Conservation (phyloP, 257 asterid genomes). For the Fraxinus quadrangulata region DNA sequence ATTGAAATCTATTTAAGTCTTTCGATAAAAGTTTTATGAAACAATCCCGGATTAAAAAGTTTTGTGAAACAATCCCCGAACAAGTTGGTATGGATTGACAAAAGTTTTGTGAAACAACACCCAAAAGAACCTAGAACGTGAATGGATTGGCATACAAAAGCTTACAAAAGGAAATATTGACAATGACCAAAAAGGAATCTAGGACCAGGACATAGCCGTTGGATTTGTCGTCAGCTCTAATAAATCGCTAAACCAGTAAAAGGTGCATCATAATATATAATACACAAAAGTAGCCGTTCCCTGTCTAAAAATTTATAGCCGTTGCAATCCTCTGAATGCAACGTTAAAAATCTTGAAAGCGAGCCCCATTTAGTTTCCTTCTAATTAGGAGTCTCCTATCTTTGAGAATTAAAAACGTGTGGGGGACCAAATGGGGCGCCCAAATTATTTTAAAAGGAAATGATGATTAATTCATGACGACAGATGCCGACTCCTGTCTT, state of each 20-base stretch:
- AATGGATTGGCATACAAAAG: neutral
- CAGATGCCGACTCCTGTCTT: neutral
- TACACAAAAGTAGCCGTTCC: conserved; percentile 11
- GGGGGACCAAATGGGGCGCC: neutral
- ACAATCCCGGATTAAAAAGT: too few species aligned
- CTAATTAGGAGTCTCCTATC: neutral
- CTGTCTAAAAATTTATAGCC: neutral
- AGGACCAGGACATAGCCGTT: neutral
- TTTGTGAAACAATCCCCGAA: too few species aligned
- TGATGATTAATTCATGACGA: neutral
- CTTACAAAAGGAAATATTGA: neutral
- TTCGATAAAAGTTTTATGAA: too few species aligned
- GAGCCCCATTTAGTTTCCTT: neutral
- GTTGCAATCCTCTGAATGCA: neutral
- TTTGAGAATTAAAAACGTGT: neutral
- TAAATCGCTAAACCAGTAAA: neutral
- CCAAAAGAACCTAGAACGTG: neutral
- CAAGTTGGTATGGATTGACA: too few species aligned
- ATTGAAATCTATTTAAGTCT: too few species aligned
- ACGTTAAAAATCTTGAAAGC: neutral
- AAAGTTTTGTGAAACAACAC: too few species aligned
- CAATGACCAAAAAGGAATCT: neutral
- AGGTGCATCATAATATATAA: neutral
- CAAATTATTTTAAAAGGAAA: neutral
- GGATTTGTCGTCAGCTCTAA: neutral